Base-by-base conservation (phyloP, 2,329 filamentous ascomycete genomes). In the Aspergillus sp. region DNA sequence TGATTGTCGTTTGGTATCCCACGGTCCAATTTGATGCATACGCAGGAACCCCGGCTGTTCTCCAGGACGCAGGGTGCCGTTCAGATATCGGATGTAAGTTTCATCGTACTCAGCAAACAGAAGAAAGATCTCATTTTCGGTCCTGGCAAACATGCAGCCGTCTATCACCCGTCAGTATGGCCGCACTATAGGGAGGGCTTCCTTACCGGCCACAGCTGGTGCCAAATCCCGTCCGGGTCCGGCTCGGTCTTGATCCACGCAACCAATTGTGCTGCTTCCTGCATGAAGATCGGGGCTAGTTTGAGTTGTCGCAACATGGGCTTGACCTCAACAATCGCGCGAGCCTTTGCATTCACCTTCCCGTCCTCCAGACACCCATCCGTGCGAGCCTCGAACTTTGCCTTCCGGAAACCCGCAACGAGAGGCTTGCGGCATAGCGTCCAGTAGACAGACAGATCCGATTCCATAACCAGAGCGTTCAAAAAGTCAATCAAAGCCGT, bases 331-430 rank as follows among this genome's bases (percentile, higher is more conserved):
- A 23, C 21, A 23, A 23, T 23, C 6, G 21, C 21, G 21, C 21
- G 21, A 23, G 21, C 21, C 21, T 23, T 23, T 23, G 21, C 6
- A 23, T 23, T 23, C 21, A 6, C 21, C 6, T 23, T 23, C 21
- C 21, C 21, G 21, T n/a, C n/a, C 32, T 53, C 46, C 5, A 62
- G 52, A 49, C 59, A 59, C 4, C 58, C 55, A 21, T 63, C 59
- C 3, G 57, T 61, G 5, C 54, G 29, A 17, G 59, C 58, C 47
- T 58, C 51, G 11, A 58, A 62, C 1, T 16, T 36, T 13, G 55
- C 54, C 2, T 34, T 19, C 9, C 21, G 20, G 31, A 62, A 58
- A 0, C 20, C 9, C 11, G 55, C 61, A 2, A 17, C 57, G 36
- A 62, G 61, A 7, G 43, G 44, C 16, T 47, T 56, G 20, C 55